phyloP scores from a whole-genome alignment of 1,139 yeast genomes.

The Kodamaea derodonti region DNA sequence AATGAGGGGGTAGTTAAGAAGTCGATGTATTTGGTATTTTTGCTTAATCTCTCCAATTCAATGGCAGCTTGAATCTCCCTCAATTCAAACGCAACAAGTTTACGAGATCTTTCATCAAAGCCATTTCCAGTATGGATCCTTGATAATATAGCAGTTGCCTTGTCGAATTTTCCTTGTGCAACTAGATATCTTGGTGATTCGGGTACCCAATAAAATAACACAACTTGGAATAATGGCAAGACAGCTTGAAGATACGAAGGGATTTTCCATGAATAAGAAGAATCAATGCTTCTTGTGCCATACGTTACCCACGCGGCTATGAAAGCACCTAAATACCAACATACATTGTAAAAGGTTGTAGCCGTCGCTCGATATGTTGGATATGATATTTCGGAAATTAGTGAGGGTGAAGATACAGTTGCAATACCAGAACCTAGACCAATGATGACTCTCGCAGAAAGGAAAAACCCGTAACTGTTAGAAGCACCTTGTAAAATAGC shows the following conservation, averaged over 20 bases:
- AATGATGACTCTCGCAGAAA: slow-evolving; percentile 34
- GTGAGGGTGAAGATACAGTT: slow-evolving; percentile 35
- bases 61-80: slow-evolving; percentile 41
- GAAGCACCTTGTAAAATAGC: slow-evolving; percentile 39
- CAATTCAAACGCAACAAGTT: slow-evolving; percentile 42
- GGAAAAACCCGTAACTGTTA: slow-evolving; percentile 30
- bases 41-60: slow-evolving; percentile 28
- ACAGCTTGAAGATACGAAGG: slow-evolving; percentile 46
- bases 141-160: slow-evolving; percentile 32
- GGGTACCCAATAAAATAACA: slow-evolving; percentile 33
- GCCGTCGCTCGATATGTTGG: slow-evolving; percentile 46
- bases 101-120: slow-evolving; percentile 24
- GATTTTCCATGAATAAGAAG: slow-evolving; percentile 38
- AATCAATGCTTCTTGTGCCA: slow-evolving; percentile 36
- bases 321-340: slow-evolving; percentile 42
- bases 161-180: slow-evolving; percentile 31
- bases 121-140: slow-evolving; percentile 39
- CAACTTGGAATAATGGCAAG: slow-evolving; percentile 26
- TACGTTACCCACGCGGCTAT: slow-evolving; percentile 54
- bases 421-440: slow-evolving; percentile 41
- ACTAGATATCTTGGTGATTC: slow-evolving; percentile 47
- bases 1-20: slow-evolving; percentile 32
- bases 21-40: slow-evolving; percentile 28
- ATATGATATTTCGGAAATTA: slow-evolving; percentile 41
- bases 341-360: slow-evolving; percentile 48